Percentiles rank a stretch among this genome's conserved stretches.
Conservation (phyloP, 495 filamentous ascomycete species). For the Xylaria grammica region DNA sequence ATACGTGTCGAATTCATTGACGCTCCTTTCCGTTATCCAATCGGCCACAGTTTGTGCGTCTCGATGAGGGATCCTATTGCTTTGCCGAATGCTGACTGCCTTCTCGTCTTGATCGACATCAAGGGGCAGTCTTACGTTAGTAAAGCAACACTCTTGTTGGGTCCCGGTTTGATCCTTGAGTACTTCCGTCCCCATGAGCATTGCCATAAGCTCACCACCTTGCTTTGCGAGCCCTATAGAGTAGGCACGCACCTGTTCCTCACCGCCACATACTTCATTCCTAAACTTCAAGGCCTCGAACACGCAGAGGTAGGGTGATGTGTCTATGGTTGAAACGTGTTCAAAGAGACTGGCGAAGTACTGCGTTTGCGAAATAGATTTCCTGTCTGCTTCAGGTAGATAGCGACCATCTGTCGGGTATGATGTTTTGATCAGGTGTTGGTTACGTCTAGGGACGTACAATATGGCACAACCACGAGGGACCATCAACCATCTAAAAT, state of each 20-base stretch:
- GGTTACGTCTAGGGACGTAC: constrained; percentile 74
- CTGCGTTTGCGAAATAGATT: constrained; percentile 16
- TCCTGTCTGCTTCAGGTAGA: constrained; percentile 25
- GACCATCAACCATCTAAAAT: constrained; percentile 76
- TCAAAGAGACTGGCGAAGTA: constrained; percentile 71
- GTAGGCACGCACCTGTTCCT: constrained; percentile 68
- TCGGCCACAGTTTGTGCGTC: constrained; percentile 45
- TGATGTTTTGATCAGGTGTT: constrained; percentile 70
- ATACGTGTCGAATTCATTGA: constrained; percentile 72
- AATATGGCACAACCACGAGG: constrained; percentile 78
- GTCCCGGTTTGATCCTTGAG: constrained; percentile 56
- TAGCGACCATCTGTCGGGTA: constrained; percentile 72
- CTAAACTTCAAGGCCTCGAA: constrained; percentile 70
- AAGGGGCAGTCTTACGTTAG: constrained; percentile 73
- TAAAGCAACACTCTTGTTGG: constrained; percentile 51
- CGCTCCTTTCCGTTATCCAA: constrained; percentile 61
- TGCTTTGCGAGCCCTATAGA: constrained; percentile 57
- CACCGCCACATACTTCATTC: constrained; percentile 72
- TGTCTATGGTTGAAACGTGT: constrained; percentile 73
- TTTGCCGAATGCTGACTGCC: background rate
- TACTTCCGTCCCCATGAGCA: constrained; percentile 68
- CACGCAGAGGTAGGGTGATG: constrained; percentile 67
- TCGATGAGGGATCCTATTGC: constrained; percentile 24
- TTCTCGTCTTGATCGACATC: constrained; percentile 32
- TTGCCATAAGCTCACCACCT: constrained; percentile 62